Evolutionary conservation across 208 protist genomes (phyloP).

Genomic region (Leptomonas pyrrhocoris): DNA sequence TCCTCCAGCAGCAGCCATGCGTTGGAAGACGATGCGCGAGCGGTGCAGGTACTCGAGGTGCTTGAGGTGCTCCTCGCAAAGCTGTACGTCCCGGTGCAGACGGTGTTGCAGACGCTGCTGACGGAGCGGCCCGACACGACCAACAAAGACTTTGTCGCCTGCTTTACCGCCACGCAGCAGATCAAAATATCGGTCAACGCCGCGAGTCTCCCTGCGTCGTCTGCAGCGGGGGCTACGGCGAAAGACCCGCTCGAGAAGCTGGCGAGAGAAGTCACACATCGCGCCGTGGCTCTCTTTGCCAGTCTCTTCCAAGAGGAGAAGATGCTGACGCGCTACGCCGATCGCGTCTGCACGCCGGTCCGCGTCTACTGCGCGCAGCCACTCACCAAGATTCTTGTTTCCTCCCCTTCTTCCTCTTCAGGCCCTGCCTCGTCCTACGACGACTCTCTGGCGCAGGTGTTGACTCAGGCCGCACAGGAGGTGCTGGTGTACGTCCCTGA

Average conservation of each 20-base stretch:
- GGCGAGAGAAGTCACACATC: slow-evolving; percentile 25
- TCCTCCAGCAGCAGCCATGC: slow-evolving; percentile 2
- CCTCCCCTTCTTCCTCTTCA: neutral
- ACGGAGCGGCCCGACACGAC: slow-evolving; percentile 21
- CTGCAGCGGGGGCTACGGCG: neutral
- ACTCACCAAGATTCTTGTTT: slow-evolving; percentile 9
- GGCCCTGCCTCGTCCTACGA: slow-evolving; percentile 4
- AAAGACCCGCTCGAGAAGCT: slow-evolving; percentile 30
- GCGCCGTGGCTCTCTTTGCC: slow-evolving; percentile 23
- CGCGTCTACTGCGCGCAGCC: slow-evolving; percentile 23
- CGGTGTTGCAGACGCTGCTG: slow-evolving; percentile 22
- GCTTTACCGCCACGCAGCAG: slow-evolving; percentile 42
- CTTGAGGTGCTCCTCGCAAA: slow-evolving; percentile 15
- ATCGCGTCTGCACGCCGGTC: slow-evolving; percentile 23
- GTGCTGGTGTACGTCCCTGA: slow-evolving; percentile 60
- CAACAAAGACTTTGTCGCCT: slow-evolving; percentile 45
- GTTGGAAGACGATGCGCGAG: slow-evolving; percentile 13
- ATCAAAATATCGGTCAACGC: slow-evolving; percentile 33
- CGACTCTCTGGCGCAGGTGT: slow-evolving; percentile 4
- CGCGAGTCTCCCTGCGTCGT: neutral
- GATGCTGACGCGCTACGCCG: slow-evolving; percentile 30
- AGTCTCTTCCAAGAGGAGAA: slow-evolving; percentile 31
- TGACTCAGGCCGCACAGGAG: slow-evolving; percentile 26
- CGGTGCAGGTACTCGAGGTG: slow-evolving; percentile 24
- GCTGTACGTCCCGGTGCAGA: slow-evolving; percentile 25